Evolutionary conservation across 1,139 yeast species (phyloP).

Genomic region (Lodderomyces elongisporus): DNA sequence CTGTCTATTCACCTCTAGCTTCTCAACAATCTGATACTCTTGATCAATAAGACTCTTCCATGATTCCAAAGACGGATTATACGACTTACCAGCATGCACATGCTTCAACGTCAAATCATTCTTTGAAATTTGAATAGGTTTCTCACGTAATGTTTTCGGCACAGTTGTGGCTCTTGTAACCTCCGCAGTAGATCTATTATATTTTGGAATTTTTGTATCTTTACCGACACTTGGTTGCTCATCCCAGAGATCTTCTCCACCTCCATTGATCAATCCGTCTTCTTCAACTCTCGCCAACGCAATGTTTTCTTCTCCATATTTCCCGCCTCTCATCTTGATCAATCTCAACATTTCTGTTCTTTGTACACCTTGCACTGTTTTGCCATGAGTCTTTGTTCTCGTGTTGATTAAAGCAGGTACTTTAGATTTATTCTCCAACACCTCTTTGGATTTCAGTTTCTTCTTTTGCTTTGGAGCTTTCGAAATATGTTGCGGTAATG

Average conservation of each 20-base stretch:
- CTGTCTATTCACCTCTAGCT: conserved; percentile 60
- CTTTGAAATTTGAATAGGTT: conserved; percentile 51
- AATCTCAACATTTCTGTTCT: conserved; percentile 64
- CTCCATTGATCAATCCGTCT: conserved; percentile 55
- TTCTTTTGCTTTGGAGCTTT: conserved; percentile 26
- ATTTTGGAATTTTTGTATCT: conserved; percentile 25
- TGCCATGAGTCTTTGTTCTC: conserved; percentile 26
- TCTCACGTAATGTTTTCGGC: conserved; percentile 54
- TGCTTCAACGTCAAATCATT: conserved; percentile 19
- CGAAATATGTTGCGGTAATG: conserved; percentile 5
- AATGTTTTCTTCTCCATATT: conserved; percentile 52
- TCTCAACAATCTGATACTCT: conserved; percentile 64
- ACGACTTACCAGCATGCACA: conserved; percentile 81
- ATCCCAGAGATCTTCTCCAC: conserved; percentile 61
- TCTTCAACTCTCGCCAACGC: conserved; percentile 49
- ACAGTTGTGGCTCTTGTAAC: conserved; percentile 45
- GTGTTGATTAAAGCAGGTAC: conserved; percentile 56
- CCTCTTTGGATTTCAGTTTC: conserved; percentile 66
- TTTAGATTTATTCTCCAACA: conserved; percentile 71
- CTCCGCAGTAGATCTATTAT: conserved; percentile 42
- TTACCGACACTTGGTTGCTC: no score
- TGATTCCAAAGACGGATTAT: conserved; percentile 80
- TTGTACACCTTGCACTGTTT: conserved; percentile 59
- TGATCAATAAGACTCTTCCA: conserved; percentile 71
- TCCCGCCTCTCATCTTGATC: conserved; percentile 83